Evolutionary conservation across 805 yeast species (phyloP).

Genomic region (Jamesozyma jinghongensis): DNA sequence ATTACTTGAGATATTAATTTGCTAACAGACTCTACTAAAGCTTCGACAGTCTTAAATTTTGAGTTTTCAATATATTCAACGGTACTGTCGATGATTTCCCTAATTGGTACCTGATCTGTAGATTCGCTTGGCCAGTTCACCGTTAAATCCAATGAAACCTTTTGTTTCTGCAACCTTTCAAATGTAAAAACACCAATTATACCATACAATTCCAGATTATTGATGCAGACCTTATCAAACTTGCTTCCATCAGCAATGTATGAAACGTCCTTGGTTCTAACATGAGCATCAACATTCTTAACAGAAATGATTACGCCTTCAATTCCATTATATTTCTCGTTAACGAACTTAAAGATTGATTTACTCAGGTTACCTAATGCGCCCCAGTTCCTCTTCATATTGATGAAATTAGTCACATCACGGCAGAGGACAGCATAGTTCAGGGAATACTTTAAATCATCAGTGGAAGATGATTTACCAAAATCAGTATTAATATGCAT

Average conservation of each 20-base stretch:
- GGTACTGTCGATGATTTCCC: conserved; percentile 42
- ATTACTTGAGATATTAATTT: conserved; percentile 42
- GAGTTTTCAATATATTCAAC: conserved; percentile 61
- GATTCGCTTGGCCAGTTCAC: conserved; percentile 34
- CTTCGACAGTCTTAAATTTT: conserved; percentile 87
- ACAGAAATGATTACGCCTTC: conserved; percentile 14
- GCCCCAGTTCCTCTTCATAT: conserved; percentile 30
- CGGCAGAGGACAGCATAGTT: conserved; percentile 82
- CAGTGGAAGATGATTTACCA: conserved; percentile 63
- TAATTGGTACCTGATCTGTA: conserved; percentile 13
- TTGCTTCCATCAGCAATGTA: conserved; percentile 5
- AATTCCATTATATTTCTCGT: conserved; percentile 27
- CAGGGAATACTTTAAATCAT: conserved; percentile 72
- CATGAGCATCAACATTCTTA: conserved; percentile 20
- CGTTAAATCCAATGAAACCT: conserved; percentile 48
- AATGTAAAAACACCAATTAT: conserved; percentile 91
- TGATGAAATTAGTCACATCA: conserved; percentile 46
- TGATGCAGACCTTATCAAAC: conserved; percentile 32
- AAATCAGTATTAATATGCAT: conserved; percentile 59
- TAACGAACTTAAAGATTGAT: conserved; percentile 37
- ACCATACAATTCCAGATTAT: conserved; percentile 51
- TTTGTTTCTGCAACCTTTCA: conserved; percentile 76
- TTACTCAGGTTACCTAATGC: conserved; percentile 36
- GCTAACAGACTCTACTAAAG: conserved; percentile 67
- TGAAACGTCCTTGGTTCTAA: conserved; percentile 27